phyloP scores from a whole-genome alignment of 352 stramenopile species.

The Globisporangium cylindrosporum region DNA sequence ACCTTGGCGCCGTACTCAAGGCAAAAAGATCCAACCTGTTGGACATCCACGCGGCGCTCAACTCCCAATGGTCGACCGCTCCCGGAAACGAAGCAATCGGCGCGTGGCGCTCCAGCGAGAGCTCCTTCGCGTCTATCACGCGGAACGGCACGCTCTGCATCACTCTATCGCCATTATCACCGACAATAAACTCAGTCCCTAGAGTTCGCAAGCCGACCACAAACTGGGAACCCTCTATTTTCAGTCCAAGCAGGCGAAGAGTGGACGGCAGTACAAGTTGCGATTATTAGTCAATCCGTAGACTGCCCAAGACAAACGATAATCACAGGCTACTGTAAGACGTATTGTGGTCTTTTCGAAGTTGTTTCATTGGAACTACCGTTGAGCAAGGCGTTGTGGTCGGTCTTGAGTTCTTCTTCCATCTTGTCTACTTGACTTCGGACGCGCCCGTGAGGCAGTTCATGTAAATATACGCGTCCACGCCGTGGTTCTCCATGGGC shows the following conservation, averaged over 20 bases:
- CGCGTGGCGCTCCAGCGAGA: not conserved
- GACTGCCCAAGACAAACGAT: too few species aligned
- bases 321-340: too few species aligned
- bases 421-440: conserved; percentile 53
- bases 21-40: not conserved
- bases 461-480: conserved; percentile 93
- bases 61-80: not conserved
- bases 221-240: not conserved
- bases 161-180: not conserved
- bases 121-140: conserved; percentile 11
- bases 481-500: conserved; percentile 98
- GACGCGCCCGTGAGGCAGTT: conserved; percentile 76
- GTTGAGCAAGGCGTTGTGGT: too few species aligned
- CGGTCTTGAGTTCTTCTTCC: too few species aligned
- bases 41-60: conserved; percentile 10
- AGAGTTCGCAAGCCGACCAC: not conserved
- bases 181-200: too few species aligned
- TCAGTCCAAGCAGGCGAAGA: not conserved
- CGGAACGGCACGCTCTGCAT: conserved; percentile 20
- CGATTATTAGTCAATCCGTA: too few species aligned
- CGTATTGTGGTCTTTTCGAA: too few species aligned
- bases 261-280: too few species aligned
- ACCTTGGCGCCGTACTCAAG: too few species aligned
- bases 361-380: too few species aligned
- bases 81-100: conserved; percentile 2